Base-by-base conservation (phyloP, 352 stramenopile species). In the Saprolegnia diclina region DNA sequence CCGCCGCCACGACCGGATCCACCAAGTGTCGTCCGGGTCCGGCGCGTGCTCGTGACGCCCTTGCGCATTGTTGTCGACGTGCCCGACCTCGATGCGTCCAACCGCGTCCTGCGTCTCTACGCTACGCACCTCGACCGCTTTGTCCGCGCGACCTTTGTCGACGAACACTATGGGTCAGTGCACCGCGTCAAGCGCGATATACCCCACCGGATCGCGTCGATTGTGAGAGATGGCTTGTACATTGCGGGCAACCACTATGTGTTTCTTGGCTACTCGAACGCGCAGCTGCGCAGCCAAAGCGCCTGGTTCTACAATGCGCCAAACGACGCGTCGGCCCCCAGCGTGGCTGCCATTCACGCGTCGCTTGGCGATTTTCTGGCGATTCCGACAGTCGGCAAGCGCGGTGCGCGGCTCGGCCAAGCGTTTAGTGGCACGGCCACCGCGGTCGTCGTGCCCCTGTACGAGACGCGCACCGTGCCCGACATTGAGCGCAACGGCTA, bases 81-180 rank as follows among this genome's bases (percentile, higher is more conserved):
- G 14, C 62, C 62, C 19, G 62, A 67, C 35, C 16, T 37, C n/a
- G 62, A 67, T 37, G 13, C 18, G 44, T 29, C 62, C 9, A 67
- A 67, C 40, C 62, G 62, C 32, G 62, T 67, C 10, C 45, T 67
- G 10, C 45, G 62, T 13, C 7, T 16, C 19, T 67, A 57, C 37
- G 26, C 4, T 6, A 0, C 24, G 16, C 44, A 57, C 21, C 16
- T 59, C 14, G 62, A 67, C 44, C 45, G 62, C 6, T 67, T 67
- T 57, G 42, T 67, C 6, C 62, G 62, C 37, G 62, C 44, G 62
- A 67, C 62, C 42, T 67, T 67, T 59, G 62, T 67, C 13, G 62
- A 67, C 37, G 62, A 67, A 19, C 16, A 19, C 11, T 67, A 35
- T 42, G 62, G 32, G 19, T 59, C 62, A 4, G 46, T 67, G 13